Evolutionary conservation across 148 eudicot species (phyloP).

Genomic region (Beta vulgaris): DNA sequence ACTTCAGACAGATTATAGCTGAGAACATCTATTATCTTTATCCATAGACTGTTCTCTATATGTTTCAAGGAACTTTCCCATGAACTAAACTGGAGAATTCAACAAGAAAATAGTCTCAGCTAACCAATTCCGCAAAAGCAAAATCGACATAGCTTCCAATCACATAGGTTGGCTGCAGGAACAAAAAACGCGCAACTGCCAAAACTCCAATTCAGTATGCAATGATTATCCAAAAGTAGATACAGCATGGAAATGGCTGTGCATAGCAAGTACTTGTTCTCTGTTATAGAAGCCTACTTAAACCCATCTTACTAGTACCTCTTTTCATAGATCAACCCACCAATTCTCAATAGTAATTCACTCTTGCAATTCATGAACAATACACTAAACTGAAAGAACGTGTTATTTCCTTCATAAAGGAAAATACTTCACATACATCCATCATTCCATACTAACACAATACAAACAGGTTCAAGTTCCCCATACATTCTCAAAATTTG

Average conservation of each 20-base stretch:
- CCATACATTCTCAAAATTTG: slow-evolving; percentile 2
- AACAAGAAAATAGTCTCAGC: not conserved
- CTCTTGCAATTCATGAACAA: not conserved
- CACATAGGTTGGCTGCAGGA: not conserved
- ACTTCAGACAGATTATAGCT: not conserved
- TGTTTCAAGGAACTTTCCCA: not conserved
- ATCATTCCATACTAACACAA: not conserved
- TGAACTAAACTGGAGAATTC: not conserved
- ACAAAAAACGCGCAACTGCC: not conserved
- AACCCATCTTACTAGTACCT: not conserved
- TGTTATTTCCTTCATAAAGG: not conserved
- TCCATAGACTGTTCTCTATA: not conserved
- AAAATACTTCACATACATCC: not conserved
- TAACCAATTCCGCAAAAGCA: not conserved
- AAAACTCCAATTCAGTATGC: not conserved
- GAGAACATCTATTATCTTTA: slow-evolving; percentile 11
- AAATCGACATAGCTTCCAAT: not conserved
- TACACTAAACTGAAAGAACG: not conserved
- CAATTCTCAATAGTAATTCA: slow-evolving; percentile 8
- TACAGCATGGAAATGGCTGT: not conserved
- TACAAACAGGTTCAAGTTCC: not conserved
- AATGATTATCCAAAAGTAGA: not conserved
- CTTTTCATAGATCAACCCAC: not conserved
- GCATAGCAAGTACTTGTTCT: not conserved
- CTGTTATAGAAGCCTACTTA: not conserved